Evolutionary conservation across 495 filamentous ascomycete genomes (phyloP), one percentile per base, ranked within the genome.

Genomic region (Haplographium delicatum): DNA sequence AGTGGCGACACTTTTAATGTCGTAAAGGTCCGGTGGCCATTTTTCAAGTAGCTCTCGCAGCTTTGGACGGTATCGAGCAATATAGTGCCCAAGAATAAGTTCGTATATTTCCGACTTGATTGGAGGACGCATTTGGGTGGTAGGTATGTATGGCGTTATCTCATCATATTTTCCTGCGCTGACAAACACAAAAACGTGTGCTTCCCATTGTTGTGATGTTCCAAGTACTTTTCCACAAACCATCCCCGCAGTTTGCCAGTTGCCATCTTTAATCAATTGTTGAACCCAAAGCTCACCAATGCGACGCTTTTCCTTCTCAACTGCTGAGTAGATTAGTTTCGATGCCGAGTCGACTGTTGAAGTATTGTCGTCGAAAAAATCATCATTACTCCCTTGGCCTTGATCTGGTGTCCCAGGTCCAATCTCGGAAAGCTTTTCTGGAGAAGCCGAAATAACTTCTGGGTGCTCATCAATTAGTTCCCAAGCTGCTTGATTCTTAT

Each of bases 201-300:
- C 84, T 64, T 98, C 91, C 94, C 94, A 97, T 54, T 85, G 74
- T 38, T 82, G 67, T 3, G 89, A 76, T n/a, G 80, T 86, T 30
- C 81, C 76, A 0, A 96, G 68, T 9, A 96, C 89, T 58, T 85
- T 86, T 2, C 83, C 84, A 54, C 88, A 91, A 10, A 89, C 70
- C 51, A 80, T 72, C 0, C 88, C 91, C 5, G 91, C 93, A 44
- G 75, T 71, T 1, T 63, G 59, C 94, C 94, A 98, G 45, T 90
- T 75, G 10, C 75, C 73, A 1, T 76, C 72, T 5, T 81, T 72
- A 33, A 95, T 73, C 22, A 95, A 77, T 55, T 95, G 87, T 37
- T 91, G 82, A 40, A 96, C 68, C 93, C 93, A 98, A 4, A 89
- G 74, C 60, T 96, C 94, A 19, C 93, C 93, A 56, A 98, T 86